phyloP scores from a whole-genome alignment of 345 rosid species.

The Hibiscus tridactylites region DNA sequence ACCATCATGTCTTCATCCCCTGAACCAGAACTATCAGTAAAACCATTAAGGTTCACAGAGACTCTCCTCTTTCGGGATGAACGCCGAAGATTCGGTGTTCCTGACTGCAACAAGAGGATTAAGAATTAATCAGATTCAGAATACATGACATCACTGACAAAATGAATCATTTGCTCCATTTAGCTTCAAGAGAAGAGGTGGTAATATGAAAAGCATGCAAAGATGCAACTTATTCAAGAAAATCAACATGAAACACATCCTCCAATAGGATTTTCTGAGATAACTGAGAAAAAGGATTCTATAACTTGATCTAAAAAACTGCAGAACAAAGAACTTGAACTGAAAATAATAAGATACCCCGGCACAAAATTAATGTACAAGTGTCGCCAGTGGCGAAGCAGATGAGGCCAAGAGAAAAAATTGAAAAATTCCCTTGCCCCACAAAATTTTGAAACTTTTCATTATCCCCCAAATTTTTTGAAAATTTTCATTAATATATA shows the following conservation, averaged over 20 bases:
- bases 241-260: neutral
- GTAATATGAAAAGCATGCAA: slow-evolving; percentile 5
- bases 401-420: no score
- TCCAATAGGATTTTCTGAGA: neutral
- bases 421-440: no score
- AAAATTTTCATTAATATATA: no score
- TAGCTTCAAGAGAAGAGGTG: slow-evolving; percentile 14
- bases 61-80: slow-evolving; percentile 88
- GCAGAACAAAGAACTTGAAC: neutral
- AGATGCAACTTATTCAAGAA: slow-evolving; percentile 4
- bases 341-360: neutral
- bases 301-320: neutral
- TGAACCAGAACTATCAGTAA: slow-evolving; percentile 84
- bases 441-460: no score
- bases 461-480: no score
- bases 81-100: slow-evolving; percentile 79
- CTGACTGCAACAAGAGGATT: slow-evolving; percentile 41
- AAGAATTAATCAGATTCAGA: slow-evolving; percentile 16
- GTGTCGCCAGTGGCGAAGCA: no score
- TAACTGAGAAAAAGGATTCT: neutral
- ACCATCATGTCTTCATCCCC: slow-evolving; percentile 97
- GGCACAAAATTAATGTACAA: no score
- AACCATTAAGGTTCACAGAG: slow-evolving; percentile 73
- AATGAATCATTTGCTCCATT: slow-evolving; percentile 4
- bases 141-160: neutral